Base-by-base conservation (phyloP, 306 rosid genomes). In the Morella rubra region DNA sequence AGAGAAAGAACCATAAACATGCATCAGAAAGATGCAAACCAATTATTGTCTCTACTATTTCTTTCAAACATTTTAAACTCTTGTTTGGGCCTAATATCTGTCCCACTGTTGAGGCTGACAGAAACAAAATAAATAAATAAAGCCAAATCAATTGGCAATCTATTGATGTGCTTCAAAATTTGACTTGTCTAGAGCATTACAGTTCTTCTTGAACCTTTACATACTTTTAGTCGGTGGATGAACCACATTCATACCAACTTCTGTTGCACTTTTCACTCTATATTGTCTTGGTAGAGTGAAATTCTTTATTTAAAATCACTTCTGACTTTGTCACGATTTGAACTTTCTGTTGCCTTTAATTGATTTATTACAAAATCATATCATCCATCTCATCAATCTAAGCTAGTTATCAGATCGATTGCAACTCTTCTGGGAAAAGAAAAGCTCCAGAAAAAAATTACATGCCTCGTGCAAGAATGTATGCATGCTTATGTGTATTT, bases 131-230 rank as follows among this genome's bases (percentile, higher is more conserved):
- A 61, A 78, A 49, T 78, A 32, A 32, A 32, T 32, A 32, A 32
- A 32, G 37, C 37, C 69, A 80, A 71, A 56, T 74, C 44, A 41
- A 73, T 76, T 66, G 77, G 74, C 60, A 72, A 60, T 59, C 19
- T 44, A 67, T 16, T 76, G 72, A 77, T 65, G 68, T 74, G 71
- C 51, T 60, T 68, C 54, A 54, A 80, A 54, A 80, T 75, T 76
- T 77, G 74, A 71, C 81, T 79, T 85, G 44, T 71, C 44, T 75
- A 9, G 55, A 58, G 69, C 44, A 45, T 56, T 77, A 47, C 44
- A 65, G 46, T 62, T 66, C n/a, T 44, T 50, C 6, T 5, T 7
- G 4, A 66, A 42, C 19, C 19, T 42, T 2, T 14, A 42, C 24
- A 72, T 32, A n/a, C 49, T 44, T 71, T 52, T 69, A 44, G 69